phyloP scores from a whole-genome alignment of 495 filamentous ascomycete species.

The Penicillium odoratum region DNA sequence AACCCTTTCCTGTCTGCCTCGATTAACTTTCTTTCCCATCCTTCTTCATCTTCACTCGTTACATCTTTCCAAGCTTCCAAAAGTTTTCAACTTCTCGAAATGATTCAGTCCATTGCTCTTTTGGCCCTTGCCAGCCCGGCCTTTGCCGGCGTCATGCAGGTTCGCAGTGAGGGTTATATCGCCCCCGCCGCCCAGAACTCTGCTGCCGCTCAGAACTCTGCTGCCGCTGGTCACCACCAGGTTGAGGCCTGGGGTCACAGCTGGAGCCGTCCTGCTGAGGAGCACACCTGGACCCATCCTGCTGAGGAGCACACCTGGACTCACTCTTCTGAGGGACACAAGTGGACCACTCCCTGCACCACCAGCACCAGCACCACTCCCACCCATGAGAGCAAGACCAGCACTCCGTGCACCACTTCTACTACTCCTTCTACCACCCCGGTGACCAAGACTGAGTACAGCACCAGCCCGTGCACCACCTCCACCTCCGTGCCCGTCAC shows the following conservation, averaged over 20 bases:
- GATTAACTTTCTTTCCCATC: conserved; percentile 16
- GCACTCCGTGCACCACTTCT: conserved; percentile 3
- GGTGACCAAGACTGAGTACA: not conserved
- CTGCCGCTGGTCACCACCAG: not conserved
- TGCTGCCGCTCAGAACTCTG: conserved; percentile 2
- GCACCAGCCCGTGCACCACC: conserved; percentile 3
- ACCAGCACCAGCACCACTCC: conserved; percentile 2
- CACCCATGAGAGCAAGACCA: not conserved
- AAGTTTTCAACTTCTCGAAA: conserved; percentile 33
- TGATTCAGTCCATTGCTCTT: conserved; percentile 44
- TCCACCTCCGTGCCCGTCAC: conserved; percentile 9
- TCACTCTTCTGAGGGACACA: not conserved
- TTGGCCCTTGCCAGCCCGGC: conserved; percentile 42
- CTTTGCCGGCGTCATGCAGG: conserved; percentile 42
- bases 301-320: conserved; percentile 5
- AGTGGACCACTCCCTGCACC: conserved; percentile 12
- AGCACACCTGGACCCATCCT: conserved; percentile 9
- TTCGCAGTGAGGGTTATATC: conserved; percentile 24
- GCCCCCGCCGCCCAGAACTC: conserved; percentile 8
- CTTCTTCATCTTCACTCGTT: conserved; percentile 43
- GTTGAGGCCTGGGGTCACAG: conserved; percentile 6
- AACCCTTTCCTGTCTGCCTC: conserved; percentile 19
- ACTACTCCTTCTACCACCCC: not conserved
- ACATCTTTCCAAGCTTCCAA: conserved; percentile 24
- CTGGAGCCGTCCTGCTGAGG: conserved; percentile 6